Evolutionary conservation across 768 basidiomycete genomes (phyloP).

Genomic region (Hydnum rufescens): DNA sequence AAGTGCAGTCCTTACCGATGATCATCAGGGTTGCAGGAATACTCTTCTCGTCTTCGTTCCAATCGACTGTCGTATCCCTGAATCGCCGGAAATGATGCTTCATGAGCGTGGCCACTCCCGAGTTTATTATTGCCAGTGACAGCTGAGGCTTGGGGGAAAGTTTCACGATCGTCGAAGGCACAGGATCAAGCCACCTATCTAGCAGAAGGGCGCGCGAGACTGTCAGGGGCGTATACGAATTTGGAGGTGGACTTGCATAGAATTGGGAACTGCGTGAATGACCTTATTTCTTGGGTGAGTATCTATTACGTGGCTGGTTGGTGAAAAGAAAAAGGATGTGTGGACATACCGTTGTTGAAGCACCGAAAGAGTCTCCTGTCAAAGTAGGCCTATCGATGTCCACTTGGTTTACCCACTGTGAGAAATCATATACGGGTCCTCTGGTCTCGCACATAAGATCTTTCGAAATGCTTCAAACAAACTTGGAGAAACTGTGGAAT

Average conservation of each 20-base stretch:
- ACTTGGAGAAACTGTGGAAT: conserved; percentile 34
- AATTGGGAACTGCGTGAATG: conserved; percentile 36
- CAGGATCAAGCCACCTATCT: conserved; percentile 74
- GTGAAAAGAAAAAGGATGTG: background rate
- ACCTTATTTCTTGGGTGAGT: no score
- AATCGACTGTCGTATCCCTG: conserved; percentile 30
- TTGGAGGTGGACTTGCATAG: conserved; percentile 31
- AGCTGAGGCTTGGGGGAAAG: conserved; percentile 18
- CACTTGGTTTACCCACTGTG: conserved; percentile 14
- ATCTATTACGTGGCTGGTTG: no score
- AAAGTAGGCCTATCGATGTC: conserved; percentile 21
- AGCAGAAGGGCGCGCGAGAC: conserved; percentile 39
- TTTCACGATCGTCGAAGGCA: conserved; percentile 28
- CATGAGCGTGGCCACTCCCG: conserved; percentile 65
- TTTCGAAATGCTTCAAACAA: conserved; percentile 19
- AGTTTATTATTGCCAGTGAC: conserved; percentile 58
- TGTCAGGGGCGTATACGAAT: conserved; percentile 27
- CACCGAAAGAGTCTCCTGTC: conserved; percentile 39
- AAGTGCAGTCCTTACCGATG: conserved; percentile 4
- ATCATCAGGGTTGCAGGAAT: conserved; percentile 9
- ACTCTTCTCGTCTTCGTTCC: conserved; percentile 20
- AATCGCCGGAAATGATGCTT: conserved; percentile 46
- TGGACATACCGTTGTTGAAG: conserved; percentile 27
- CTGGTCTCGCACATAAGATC: conserved; percentile 22
- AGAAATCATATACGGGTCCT: conserved; percentile 12